These are phyloP conservation scores for Hortiboletus rubellus DNA, from an alignment of 1,284 basidiomycete species.

Conservation along the genomic window DNA sequence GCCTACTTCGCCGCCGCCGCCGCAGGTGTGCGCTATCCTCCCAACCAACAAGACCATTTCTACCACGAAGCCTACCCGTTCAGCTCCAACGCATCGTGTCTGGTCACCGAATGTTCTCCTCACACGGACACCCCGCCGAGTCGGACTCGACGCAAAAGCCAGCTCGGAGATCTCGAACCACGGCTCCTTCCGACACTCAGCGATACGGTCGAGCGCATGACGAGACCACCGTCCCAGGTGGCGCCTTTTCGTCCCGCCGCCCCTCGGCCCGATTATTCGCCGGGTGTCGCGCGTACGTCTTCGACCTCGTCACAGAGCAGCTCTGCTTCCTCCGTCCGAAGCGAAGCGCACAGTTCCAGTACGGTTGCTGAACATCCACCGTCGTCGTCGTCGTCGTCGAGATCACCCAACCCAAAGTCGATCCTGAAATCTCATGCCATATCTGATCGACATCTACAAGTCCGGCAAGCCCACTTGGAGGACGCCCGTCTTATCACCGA, in stretches of 20 bases:
- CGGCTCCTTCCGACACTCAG: conserved; percentile 65
- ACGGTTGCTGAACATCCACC: too few species aligned
- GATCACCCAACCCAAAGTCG: conserved; percentile 27
- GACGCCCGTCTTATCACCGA: conserved; percentile 7
- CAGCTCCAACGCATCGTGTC: conserved; percentile 20
- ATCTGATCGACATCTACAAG: conserved; percentile 20
- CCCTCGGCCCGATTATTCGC: not conserved
- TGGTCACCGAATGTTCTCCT: conserved; percentile 17
- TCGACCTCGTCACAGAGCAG: conserved; percentile 22
- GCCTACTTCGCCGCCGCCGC: conserved; percentile 69
- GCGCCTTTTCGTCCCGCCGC: conserved; percentile 11
- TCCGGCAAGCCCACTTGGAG: conserved; percentile 8
- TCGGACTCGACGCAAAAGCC: conserved; percentile 42
- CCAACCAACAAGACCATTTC: not conserved
- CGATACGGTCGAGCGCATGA: conserved; percentile 73
- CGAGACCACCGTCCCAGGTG: conserved; percentile 44
- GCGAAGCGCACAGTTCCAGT: not conserved
- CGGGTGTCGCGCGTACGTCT: conserved; percentile 19
- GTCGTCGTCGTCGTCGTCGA: conserved; percentile 11
- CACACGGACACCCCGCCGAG: not conserved
- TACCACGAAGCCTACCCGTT: conserved; percentile 10
- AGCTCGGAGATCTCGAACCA: conserved; percentile 54
- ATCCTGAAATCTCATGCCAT: conserved; percentile 27
- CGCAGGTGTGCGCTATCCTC: conserved; percentile 42
- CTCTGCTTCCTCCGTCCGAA: conserved; percentile 10